Evolutionary conservation across 1,284 basidiomycete species (phyloP), one percentile per base, ranked within the genome.

Genomic region (Puccinia polysora): DNA sequence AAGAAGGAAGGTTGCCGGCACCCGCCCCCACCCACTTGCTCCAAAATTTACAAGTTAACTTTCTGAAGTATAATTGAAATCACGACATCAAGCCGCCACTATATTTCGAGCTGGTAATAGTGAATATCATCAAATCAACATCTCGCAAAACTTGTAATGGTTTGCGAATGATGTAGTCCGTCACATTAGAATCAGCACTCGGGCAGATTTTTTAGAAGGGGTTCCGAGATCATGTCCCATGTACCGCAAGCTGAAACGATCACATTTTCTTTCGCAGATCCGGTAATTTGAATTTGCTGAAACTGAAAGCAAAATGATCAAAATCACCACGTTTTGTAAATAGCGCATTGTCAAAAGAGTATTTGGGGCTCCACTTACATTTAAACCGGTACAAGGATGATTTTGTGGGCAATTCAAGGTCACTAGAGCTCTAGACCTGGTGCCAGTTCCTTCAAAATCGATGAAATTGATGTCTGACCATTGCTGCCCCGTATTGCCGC

Each of bases 391-490:
- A 45, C 65, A 69, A 6, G 50, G 65, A 32, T 36, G 30, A n/a
- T 23, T 15, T 2, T 6, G n/a, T 8, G 52, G 25, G 30, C 65
- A 69, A 43, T 58, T 40, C 14, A 69, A 25, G 18, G 65, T 69
- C 18, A 69, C 65, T 12, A 56, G 30, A 18, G 52, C 6, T 32
- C 65, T 59, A 47, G 40, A 36, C 23, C 49, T 59, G 8, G 5
- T 59, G 23, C 53, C 52, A 14, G 65, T 69, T 5, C 65, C 65
- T 20, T 8, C 2, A 20, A 69, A 69, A 40, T 59, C 49, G n/a
- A 56, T 59, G 28, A 69, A 69, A 2, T 45, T 69, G 12, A 56
- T 18, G 36, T 59, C 55, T 36, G 40, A n/a, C 65, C 65, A 69
- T 47, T 45, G 7, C 59, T 69, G 65, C 14, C 28, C 36, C 3